Evolutionary conservation across 192 early-diverging fungal species (phyloP), one percentile per base, ranked within the genome.

Genomic region (Phycomyces nitens): DNA sequence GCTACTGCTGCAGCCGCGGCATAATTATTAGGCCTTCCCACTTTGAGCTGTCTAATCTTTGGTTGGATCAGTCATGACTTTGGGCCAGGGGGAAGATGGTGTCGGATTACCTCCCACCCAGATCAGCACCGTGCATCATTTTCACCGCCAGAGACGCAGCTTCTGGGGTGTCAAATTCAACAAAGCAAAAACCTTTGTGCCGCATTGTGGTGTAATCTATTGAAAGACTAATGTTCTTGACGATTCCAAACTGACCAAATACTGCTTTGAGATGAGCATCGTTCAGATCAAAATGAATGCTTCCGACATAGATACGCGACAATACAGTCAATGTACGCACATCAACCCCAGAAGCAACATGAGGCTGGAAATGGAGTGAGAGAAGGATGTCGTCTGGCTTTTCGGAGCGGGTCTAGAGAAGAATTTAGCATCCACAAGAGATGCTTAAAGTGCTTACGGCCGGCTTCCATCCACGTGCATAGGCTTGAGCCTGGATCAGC

Each of bases 151-250:
- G 59, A 43, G 85, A 75, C 0, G 90, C 91, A 8, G 93, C 89
- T 72, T 96, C 94, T 0, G 92, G 92, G 23, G 89, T 82, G 43
- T 94, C 88, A 63, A 84, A 96, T 73, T 94, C 92, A 12, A 96
- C 83, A 72, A 96, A 96, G 67, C 92, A 93, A 70, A 88, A 96
- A 38, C 89, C 89, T 67, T 93, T 92, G 80, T 96, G 94, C 58
- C 85, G 88, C 21, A 86, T 88, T 12, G 81, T 81, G 22, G 72
- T 56, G 1, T 90, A 77, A 70, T 96, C 94, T 61, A 90, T 82
- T 14, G 85, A 86, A 86, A 96, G 87, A 63, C 86, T 90, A 39
- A 94, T 73, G 49, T 82, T 82, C 49, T 85, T 82, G 64, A 96
- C 87, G 0, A 78, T 68, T 0, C 94, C 94, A 71, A 89, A 96